phyloP scores from a whole-genome alignment of 495 filamentous ascomycete species.

The Aspergillus panamensis region DNA sequence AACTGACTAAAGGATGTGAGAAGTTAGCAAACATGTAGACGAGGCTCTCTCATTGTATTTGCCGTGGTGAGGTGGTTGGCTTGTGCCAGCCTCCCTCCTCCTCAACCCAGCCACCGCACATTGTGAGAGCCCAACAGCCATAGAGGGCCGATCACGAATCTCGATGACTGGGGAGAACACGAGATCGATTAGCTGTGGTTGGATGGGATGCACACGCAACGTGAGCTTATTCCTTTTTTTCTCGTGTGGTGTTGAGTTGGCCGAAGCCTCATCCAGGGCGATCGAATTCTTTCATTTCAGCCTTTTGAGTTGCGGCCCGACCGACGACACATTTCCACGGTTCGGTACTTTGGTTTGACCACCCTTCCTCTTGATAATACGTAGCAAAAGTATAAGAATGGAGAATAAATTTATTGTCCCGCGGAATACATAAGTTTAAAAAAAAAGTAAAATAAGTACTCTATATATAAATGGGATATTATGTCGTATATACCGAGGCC shows the following conservation, averaged over 20 bases:
- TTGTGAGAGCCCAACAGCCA: slow-evolving; percentile 10
- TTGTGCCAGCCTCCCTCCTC: slow-evolving; percentile 1
- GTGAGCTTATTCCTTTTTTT: not conserved
- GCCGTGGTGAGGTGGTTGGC: slow-evolving; percentile 17
- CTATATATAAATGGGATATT: too few relatives aligned
- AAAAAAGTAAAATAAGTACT: too few relatives aligned
- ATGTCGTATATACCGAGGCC: too few relatives aligned
- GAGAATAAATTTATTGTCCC: too few relatives aligned
- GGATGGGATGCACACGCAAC: not conserved
- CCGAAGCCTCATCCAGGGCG: not conserved
- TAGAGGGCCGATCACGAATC: slow-evolving; percentile 11
- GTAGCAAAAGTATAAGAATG: too few relatives aligned
- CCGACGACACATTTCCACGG: not conserved
- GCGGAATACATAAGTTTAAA: too few relatives aligned
- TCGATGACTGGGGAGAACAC: slow-evolving; percentile 15
- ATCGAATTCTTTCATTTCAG: not conserved
- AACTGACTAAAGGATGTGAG: slow-evolving; percentile 4
- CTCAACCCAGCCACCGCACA: slow-evolving; percentile 25
- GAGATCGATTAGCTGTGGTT: not conserved
- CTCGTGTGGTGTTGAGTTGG: slow-evolving; percentile 1
- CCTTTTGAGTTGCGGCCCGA: slow-evolving; percentile 14
- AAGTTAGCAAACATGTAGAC: not conserved
- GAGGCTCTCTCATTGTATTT: not conserved
- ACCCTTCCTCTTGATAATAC: too few relatives aligned
- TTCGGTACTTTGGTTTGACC: not conserved